Conservation (phyloP, 768 basidiomycete genomes). For the Vararia minispora region DNA sequence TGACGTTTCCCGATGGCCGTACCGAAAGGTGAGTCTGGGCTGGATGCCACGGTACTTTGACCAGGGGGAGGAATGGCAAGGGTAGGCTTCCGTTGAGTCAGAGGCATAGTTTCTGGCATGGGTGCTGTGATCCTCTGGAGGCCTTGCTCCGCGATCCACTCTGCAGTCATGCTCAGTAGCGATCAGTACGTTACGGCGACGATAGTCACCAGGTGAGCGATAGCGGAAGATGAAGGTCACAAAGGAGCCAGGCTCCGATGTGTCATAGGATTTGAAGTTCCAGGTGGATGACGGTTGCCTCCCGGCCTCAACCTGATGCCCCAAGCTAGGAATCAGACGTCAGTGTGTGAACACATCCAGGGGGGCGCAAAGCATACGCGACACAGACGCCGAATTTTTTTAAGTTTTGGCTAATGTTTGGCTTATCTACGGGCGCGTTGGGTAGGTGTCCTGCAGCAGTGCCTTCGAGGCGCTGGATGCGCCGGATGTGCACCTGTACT, state of each 20-base stretch:
- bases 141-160: no score
- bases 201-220: constrained; percentile 33
- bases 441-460: no score
- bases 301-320: constrained; percentile 27
- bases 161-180: no score
- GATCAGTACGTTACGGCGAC: not conserved
- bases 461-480: not conserved
- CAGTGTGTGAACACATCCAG: not conserved
- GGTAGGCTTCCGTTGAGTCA: no score
- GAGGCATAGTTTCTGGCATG: no score
- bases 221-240: constrained; percentile 64
- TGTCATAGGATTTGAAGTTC: constrained; percentile 38
- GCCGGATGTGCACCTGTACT: constrained; percentile 4
- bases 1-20: no score
- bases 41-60: no score
- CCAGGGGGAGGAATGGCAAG: no score
- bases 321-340: constrained; percentile 30
- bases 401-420: not conserved
- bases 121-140: no score
- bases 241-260: constrained; percentile 29
- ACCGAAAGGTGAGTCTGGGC: no score
- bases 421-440: not conserved
- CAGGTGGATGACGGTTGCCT: constrained; percentile 41
- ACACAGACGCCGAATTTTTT: constrained; percentile 1
- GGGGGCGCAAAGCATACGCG: not conserved